These are phyloP conservation scores for Furculomyces boomerangus DNA, from an alignment of 371 early-diverging fungal genomes.

Conservation along the genomic window DNA sequence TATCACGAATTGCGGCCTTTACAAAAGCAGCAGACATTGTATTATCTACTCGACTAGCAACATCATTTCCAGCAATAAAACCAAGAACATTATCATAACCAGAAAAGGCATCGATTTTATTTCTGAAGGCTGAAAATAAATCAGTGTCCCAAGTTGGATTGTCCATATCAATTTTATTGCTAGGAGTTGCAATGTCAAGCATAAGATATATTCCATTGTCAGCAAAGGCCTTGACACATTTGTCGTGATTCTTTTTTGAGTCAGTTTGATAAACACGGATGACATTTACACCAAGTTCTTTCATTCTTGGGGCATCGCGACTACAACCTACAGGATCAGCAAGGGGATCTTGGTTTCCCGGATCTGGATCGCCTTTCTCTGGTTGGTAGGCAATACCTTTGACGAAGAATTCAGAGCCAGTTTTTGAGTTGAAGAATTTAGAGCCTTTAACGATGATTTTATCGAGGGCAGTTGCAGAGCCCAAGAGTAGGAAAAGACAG, in stretches of 20 bases:
- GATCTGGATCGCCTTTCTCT: slow-evolving; percentile 19
- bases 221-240: slow-evolving; percentile 39
- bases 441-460: slow-evolving; percentile 37
- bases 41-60: slow-evolving; percentile 34
- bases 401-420: slow-evolving; percentile 43
- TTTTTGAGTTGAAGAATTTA: slow-evolving; percentile 41
- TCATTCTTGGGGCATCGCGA: slow-evolving; percentile 37
- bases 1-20: slow-evolving; percentile 40
- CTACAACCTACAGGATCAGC: slow-evolving; percentile 30
- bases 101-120: slow-evolving; percentile 35
- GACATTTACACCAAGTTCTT: slow-evolving; percentile 38
- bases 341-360: slow-evolving; percentile 28
- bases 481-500: neutral
- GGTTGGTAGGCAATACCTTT: slow-evolving; percentile 58
- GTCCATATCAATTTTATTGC: slow-evolving; percentile 33
- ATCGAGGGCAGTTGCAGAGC: slow-evolving; percentile 17
- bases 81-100: slow-evolving; percentile 35
- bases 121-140: slow-evolving; percentile 28
- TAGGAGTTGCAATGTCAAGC: slow-evolving; percentile 34
- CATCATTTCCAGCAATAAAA: slow-evolving; percentile 57
- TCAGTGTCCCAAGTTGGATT: slow-evolving; percentile 31
- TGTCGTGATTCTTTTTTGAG: slow-evolving; percentile 33
- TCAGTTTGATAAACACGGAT: slow-evolving; percentile 52
- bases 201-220: slow-evolving; percentile 40
- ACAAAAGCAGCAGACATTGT: slow-evolving; percentile 42